Conservation (phyloP, 352 stramenopile species). For the Pythium angustatum region DNA sequence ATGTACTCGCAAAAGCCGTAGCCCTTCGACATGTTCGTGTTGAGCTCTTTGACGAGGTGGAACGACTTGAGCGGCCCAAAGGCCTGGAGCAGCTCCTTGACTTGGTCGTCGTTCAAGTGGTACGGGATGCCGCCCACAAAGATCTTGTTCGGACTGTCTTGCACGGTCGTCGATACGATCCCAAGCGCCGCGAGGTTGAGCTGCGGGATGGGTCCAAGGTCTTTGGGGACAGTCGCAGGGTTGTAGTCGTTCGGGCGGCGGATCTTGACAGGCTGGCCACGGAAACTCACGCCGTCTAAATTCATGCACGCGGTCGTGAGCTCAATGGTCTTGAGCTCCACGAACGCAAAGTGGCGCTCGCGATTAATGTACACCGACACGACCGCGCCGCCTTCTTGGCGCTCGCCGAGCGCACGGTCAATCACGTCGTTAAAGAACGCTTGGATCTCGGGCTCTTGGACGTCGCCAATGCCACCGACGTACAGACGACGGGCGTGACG, state of each 20-base stretch:
- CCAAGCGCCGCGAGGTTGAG: constrained; percentile 91
- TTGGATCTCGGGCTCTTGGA: constrained; percentile 83
- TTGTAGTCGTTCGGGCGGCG: constrained; percentile 98
- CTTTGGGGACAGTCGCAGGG: constrained; percentile 81
- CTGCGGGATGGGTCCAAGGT: constrained; percentile 84
- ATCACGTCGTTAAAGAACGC: constrained; percentile 94
- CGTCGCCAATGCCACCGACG: constrained; percentile 91
- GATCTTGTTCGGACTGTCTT: constrained; percentile 97
- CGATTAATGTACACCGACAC: constrained; percentile 95
- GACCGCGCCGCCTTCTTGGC: constrained; percentile 72
- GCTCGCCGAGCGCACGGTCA: constrained; percentile 76
- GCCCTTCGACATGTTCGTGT: constrained; percentile 92
- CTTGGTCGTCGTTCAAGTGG: constrained; percentile 95
- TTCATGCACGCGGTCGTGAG: constrained; percentile 96
- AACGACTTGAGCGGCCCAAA: constrained; percentile 96
- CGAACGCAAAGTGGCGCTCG: constrained; percentile 96
- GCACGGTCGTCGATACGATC: constrained; percentile 94
- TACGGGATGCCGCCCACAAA: constrained; percentile 98
- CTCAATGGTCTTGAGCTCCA: constrained; percentile 97
- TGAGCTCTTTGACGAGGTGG: constrained; percentile 95
- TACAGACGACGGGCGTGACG: constrained; percentile 96
- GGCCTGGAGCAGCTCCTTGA: constrained; percentile 93
- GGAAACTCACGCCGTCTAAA: constrained; percentile 95
- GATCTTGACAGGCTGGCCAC: constrained; percentile 94
- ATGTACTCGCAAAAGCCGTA: constrained; percentile 99